Conservation (phyloP, 2,329 filamentous ascomycete species). For the Beauveria australis region DNA sequence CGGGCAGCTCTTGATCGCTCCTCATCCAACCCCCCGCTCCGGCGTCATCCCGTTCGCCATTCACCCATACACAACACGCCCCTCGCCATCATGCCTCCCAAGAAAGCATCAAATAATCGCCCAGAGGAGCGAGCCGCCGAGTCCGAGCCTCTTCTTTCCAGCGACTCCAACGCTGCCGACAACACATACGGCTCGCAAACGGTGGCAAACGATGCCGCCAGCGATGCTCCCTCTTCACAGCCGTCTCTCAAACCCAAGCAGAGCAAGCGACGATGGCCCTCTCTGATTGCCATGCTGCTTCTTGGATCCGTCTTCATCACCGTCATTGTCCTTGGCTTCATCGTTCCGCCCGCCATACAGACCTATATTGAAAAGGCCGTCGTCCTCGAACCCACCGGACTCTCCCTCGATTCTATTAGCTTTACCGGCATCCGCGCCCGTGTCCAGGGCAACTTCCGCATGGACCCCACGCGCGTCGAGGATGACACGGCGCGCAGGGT, state of each 20-base stretch:
- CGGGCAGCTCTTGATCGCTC: not conserved
- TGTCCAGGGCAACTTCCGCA: constrained; percentile 70
- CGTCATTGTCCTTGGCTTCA: constrained; percentile 72
- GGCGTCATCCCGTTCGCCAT: not conserved
- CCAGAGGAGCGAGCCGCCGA: constrained; percentile 2
- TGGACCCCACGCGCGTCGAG: constrained; percentile 70
- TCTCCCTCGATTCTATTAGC: constrained; percentile 83
- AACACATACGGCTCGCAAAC: constrained; percentile 5
- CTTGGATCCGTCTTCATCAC: constrained; percentile 55
- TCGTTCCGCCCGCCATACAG: constrained; percentile 71
- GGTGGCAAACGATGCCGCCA: not conserved
- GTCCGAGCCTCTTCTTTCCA: constrained; percentile 1
- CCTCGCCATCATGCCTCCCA: constrained; percentile 6
- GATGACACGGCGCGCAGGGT: constrained; percentile 65
- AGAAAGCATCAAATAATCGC: not conserved
- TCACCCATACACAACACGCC: not conserved
- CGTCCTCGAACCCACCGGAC: constrained; percentile 71
- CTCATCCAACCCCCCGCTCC: not conserved
- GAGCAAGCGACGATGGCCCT: constrained; percentile 56
- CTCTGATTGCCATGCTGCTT: constrained; percentile 61
- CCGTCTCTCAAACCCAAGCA: constrained; percentile 7
- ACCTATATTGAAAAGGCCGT: constrained; percentile 79
- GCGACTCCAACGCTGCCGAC: not conserved
- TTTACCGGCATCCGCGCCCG: constrained; percentile 67
- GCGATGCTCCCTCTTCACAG: not conserved